These are phyloP conservation scores for Hypholoma fasciculare DNA, from an alignment of 768 basidiomycete genomes.

Conservation along the genomic window DNA sequence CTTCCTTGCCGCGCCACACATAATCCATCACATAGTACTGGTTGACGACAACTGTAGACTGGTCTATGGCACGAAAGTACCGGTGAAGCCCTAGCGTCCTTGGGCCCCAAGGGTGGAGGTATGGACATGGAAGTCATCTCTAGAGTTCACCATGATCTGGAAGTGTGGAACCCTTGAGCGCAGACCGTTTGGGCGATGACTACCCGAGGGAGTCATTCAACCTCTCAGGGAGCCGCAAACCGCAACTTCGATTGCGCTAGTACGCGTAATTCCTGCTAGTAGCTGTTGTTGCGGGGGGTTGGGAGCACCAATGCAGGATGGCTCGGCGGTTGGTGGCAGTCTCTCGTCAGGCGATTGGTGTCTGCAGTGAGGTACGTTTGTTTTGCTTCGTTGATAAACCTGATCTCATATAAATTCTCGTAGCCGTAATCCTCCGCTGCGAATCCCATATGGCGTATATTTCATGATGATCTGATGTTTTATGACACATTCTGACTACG, in stretches of 20 bases:
- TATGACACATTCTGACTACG: too few species aligned
- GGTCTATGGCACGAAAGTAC: background rate
- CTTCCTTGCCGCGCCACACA: background rate
- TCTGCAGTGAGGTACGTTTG: too few species aligned
- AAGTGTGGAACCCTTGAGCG: background rate
- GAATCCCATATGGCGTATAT: too few species aligned
- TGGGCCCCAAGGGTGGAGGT: background rate
- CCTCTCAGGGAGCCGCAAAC: background rate
- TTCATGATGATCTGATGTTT: too few species aligned
- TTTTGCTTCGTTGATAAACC: too few species aligned
- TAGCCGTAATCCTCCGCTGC: too few species aligned
- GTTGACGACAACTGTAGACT: constrained; percentile 33
- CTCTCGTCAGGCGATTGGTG: too few species aligned
- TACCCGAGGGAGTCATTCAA: background rate
- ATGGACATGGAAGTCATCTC: background rate
- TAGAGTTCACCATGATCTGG: background rate
- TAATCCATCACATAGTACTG: background rate
- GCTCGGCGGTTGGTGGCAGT: constrained; percentile 6
- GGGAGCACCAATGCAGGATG: background rate
- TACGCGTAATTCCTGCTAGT: background rate
- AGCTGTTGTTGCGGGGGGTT: background rate
- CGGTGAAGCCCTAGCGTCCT: background rate
- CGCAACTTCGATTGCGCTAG: background rate
- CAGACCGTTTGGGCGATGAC: background rate
- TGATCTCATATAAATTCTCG: too few species aligned